Conservation (phyloP, 176 grass and related monocot species). For the Carex cristatella region DNA sequence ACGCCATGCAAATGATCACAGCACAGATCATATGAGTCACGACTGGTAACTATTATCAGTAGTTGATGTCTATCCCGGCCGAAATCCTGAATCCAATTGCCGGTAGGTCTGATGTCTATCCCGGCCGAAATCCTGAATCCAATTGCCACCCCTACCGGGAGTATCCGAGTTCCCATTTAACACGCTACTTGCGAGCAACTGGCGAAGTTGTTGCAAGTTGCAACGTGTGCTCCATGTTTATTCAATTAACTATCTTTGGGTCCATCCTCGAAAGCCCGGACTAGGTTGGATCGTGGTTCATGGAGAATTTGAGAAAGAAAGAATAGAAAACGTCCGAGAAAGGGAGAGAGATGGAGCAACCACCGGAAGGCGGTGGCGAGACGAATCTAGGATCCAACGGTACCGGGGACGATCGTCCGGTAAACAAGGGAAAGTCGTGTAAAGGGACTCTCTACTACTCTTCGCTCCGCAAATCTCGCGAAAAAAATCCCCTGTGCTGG, state of each 20-base stretch:
- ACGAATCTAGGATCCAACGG: background rate
- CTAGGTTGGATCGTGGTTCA: background rate
- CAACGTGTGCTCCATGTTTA: background rate
- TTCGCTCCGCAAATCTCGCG: constrained; percentile 59
- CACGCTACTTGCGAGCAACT: too few species aligned
- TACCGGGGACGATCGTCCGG: background rate
- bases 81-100: too few species aligned
- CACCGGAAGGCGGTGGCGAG: constrained; percentile 38
- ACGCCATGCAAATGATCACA: too few species aligned
- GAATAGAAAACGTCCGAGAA: background rate
- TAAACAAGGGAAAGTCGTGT: constrained; percentile 77
- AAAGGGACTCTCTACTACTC: constrained; percentile 96
- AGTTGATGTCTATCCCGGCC: too few species aligned
- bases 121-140: too few species aligned
- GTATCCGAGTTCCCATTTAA: too few species aligned
- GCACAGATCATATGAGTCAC: too few species aligned
- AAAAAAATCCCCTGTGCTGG: constrained; percentile 70
- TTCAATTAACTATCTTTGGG: background rate
- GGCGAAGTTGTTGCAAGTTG: background rate
- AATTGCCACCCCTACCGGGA: too few species aligned
- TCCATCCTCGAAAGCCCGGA: background rate
- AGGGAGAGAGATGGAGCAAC: constrained; percentile 38
- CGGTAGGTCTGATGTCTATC: too few species aligned
- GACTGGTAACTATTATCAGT: too few species aligned
- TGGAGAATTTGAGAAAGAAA: background rate